Evolutionary conservation across 2,329 filamentous ascomycete genomes (phyloP).

Genomic region (Colletotrichum simmondsii): DNA sequence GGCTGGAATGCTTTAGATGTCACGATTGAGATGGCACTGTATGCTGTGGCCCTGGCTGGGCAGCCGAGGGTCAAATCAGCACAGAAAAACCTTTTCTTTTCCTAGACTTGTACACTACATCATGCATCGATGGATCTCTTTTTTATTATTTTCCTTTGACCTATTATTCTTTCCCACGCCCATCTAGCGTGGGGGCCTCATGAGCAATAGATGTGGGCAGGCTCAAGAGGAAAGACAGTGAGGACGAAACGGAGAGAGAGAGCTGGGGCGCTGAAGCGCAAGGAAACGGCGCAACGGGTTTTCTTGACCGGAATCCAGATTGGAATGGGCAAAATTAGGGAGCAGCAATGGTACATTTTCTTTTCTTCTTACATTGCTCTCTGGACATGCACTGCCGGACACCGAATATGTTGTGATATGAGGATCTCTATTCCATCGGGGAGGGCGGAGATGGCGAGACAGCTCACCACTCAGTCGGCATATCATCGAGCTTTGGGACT

Average conservation of each 20-base stretch:
- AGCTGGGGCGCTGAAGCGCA: neutral
- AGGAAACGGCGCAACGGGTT: constrained; percentile 4
- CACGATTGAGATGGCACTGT: neutral
- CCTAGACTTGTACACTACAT: constrained; percentile 25
- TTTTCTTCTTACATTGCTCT: constrained; percentile 1
- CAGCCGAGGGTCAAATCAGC: neutral
- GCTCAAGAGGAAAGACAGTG: neutral
- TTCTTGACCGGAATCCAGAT: neutral
- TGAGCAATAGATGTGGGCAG: neutral
- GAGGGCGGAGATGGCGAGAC: no score
- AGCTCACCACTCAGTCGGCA: neutral
- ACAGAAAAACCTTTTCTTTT: neutral
- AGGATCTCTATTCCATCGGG: no score
- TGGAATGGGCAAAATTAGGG: neutral
- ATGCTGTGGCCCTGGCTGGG: neutral
- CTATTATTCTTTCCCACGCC: neutral
- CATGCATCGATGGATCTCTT: constrained; percentile 1
- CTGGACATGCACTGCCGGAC: no score
- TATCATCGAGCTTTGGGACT: neutral
- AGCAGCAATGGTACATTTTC: neutral
- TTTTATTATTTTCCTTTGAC: neutral
- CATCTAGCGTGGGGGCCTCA: neutral
- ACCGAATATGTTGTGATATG: no score
- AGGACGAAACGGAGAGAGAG: neutral
- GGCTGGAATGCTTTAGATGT: neutral